Evolutionary conservation across 352 stramenopile genomes (phyloP).

Genomic region (Pythium vanterpoolii): DNA sequence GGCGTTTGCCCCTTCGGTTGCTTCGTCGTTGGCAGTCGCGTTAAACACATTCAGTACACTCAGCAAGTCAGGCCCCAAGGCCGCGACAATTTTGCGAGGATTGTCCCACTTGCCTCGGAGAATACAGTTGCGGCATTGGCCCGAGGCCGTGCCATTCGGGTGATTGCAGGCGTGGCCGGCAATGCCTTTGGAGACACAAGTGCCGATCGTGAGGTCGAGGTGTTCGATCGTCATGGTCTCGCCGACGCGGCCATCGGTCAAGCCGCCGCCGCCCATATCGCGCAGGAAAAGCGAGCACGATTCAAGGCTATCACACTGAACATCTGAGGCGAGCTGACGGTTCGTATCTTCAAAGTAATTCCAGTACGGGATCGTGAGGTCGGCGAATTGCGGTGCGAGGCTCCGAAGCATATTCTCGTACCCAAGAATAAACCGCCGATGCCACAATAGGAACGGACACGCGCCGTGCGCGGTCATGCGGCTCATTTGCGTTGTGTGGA

Average conservation of each 20-base stretch:
- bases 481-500: constrained; percentile 16
- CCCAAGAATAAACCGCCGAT: constrained; percentile 24
- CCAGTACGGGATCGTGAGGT: constrained; percentile 26
- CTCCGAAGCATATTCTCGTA: constrained; percentile 31
- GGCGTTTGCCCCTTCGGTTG: constrained; percentile 1
- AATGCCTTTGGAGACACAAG: constrained; percentile 21
- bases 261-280: constrained; percentile 19
- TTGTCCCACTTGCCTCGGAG: constrained; percentile 20
- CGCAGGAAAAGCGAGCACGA: constrained; percentile 20
- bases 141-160: constrained; percentile 13
- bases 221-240: constrained; percentile 13
- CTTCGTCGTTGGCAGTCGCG: background rate
- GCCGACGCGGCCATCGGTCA: background rate
- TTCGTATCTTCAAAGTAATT: constrained; percentile 27
- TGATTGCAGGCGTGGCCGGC: constrained; percentile 21
- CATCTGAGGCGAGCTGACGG: constrained; percentile 10
- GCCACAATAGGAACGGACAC: constrained; percentile 25
- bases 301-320: constrained; percentile 20
- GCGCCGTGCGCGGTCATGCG: constrained; percentile 21
- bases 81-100: constrained; percentile 16
- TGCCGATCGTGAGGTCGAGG: constrained; percentile 9
- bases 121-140: constrained; percentile 16
- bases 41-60: constrained; percentile 19
- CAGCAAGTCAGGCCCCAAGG: constrained; percentile 10
- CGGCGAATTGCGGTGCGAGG: constrained; percentile 18